Evolutionary conservation across 495 filamentous ascomycete genomes (phyloP).

Genomic region (Aspergillus leporis): DNA sequence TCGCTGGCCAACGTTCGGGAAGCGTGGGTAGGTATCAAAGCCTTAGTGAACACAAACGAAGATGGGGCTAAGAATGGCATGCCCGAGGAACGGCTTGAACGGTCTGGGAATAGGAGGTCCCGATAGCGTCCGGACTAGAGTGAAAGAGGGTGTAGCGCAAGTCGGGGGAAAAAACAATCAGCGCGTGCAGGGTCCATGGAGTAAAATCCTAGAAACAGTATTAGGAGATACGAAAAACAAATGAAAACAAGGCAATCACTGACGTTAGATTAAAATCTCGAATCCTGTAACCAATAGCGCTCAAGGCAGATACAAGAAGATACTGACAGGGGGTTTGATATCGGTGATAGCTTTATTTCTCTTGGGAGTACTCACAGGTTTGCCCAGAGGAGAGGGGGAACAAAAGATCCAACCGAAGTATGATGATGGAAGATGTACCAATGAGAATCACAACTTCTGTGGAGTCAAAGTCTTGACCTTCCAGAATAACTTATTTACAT

Average conservation of each 20-base stretch:
- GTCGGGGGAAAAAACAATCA: slow-evolving; percentile 36
- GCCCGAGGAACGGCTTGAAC: slow-evolving; percentile 42
- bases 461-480: slow-evolving; percentile 5
- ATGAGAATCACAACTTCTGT: slow-evolving; percentile 5
- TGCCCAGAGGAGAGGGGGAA: neutral
- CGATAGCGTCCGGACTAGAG: slow-evolving; percentile 27
- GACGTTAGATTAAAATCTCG: neutral
- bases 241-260: slow-evolving; percentile 5
- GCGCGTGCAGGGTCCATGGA: slow-evolving; percentile 22
- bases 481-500: neutral
- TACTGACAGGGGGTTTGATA: slow-evolving; percentile 32
- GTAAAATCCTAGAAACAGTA: slow-evolving; percentile 8
- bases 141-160: slow-evolving; percentile 37
- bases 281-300: slow-evolving; percentile 2
- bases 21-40: slow-evolving; percentile 22
- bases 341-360: slow-evolving; percentile 23
- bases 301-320: slow-evolving; percentile 14
- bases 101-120: slow-evolving; percentile 17
- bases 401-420: slow-evolving; percentile 17
- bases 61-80: slow-evolving; percentile 37
- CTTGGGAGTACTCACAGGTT: neutral
- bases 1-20: slow-evolving; percentile 30
- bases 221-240: too few relatives aligned
- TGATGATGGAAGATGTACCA: slow-evolving; percentile 9
- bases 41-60: slow-evolving; percentile 19